Base-by-base conservation (phyloP, 2,329 filamentous ascomycete species). In the Gremmenia infestans region DNA sequence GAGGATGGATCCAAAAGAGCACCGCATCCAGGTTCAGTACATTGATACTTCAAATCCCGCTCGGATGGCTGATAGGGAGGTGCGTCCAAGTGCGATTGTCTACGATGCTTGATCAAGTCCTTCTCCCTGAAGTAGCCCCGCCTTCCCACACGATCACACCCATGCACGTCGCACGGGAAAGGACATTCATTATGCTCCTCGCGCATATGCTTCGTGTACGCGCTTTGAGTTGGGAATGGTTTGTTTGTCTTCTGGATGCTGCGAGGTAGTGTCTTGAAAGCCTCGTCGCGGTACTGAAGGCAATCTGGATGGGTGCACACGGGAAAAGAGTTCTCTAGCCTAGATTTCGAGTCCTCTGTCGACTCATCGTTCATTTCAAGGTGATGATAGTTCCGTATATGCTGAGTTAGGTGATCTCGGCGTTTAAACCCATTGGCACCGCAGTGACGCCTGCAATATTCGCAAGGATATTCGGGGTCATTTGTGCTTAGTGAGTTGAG, bases 351-450 rank as follows among this genome's bases (percentile, higher is more conserved):
- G 5, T 5, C n/a, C 2, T 6, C 14, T 15, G 19, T 5, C 17
- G 25, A 28, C 14, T 46, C 17, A 22, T 45, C 11, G 12, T 55
- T 49, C 2, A 37, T 47, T 2, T 70, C 65, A 14, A 70, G 66
- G 39, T 71, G 67, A 58, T 75, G 73, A 48, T 73, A 74, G 0
- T 67, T 66, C 1, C 60, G 62, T 17, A 74, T 58, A 53, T 75
- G 73, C 28, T 74, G 72, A 4, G 60, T 56, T 0, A 74, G 60
- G 52, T 75, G 72, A 49, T 75, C 72, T 5, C 59, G 65, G n/a
- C 72, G 68, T 25, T 62, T 67, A 53, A 75, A 75, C 1, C 68
- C 69, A 5, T 69, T 52, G 2, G 59, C 57, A 2, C 69, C 71
- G n/a, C 65, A 66, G 49, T 72, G 63, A 15, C 56, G 65, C 48